These are phyloP conservation scores for Candida verbasci DNA, from an alignment of 805 yeast species.

Conservation along the genomic window DNA sequence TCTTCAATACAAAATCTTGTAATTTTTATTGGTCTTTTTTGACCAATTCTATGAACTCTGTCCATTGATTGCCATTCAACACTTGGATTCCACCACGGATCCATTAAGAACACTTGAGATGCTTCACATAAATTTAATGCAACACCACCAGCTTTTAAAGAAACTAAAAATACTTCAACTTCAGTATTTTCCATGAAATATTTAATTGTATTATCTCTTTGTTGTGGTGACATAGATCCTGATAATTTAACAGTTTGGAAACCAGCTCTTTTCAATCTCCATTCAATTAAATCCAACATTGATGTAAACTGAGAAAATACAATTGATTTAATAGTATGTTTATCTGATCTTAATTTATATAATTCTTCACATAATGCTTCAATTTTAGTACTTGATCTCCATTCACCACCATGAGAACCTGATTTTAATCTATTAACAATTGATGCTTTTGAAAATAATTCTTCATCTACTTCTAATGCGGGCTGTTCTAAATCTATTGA, in stretches of 20 bases:
- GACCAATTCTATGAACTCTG: slow-evolving; percentile 97
- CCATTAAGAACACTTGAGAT: slow-evolving; percentile 90
- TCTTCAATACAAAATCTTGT: slow-evolving; percentile 94
- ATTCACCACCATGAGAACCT: slow-evolving; percentile 63
- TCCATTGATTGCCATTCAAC: slow-evolving; percentile 99
- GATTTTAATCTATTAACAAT: slow-evolving; percentile 85
- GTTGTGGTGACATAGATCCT: slow-evolving; percentile 96
- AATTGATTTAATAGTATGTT: slow-evolving; percentile 87
- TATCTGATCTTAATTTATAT: slow-evolving; percentile 78
- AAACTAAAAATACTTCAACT: slow-evolving; percentile 91
- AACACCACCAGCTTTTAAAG: slow-evolving; percentile 98
- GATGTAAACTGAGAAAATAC: slow-evolving; percentile 97
- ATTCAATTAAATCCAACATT: slow-evolving; percentile 92
- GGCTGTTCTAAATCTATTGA: slow-evolving; percentile 89
- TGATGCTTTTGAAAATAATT: slow-evolving; percentile 53
- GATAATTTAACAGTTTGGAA: slow-evolving; percentile 90
- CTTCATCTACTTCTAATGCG: slow-evolving; percentile 67
- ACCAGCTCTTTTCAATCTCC: slow-evolving; percentile 94
- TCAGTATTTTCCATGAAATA: slow-evolving; percentile 89
- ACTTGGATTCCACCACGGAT: slow-evolving; percentile 99
- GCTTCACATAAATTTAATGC: slow-evolving; percentile 96
- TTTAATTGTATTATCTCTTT: slow-evolving; percentile 85
- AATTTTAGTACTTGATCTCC: slow-evolving; percentile 94
- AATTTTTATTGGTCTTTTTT: slow-evolving; percentile 87
- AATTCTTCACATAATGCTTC: slow-evolving; percentile 95